Base-by-base conservation (phyloP, 257 asterid genomes). In the Nicotiana otophora region DNA sequence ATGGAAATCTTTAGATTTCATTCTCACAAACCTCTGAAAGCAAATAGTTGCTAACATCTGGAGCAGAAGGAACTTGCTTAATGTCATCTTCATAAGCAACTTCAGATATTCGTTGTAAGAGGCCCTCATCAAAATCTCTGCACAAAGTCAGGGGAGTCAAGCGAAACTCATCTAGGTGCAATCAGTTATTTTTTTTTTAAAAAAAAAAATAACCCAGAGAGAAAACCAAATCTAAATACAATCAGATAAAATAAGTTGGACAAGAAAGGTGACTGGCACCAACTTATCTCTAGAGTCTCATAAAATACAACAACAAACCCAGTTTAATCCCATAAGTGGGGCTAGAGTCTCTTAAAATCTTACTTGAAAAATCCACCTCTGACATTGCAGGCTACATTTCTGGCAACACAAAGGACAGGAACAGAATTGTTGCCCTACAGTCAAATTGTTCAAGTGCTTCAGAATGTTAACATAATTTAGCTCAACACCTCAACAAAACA, bases 351-450 rank as follows among this genome's bases (percentile, higher is more conserved):
- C 63, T 62, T 51, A 81, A 69, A 39, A 81, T 77, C 97, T 92
- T 96, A 96, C 99, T 96, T 96, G 93, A 94, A 96, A 81, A 92
- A 96, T 83, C 99, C 93, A 81, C 99, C 98, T 86, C 99, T 90
- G 80, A 94, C 96, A 86, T 93, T 94, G 95, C 99, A 96, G 75
- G 99, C 99, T 77, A 96, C 97, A 86, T 96, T 96, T 87, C 99
- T 92, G 30, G 98, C 99, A 84, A 96, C 96, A 85, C 98, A 96
- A 55, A 96, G 96, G 84, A 96, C 97, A 34, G 99, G 97, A 80
- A 93, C 87, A 10, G 94, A 80, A 87, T 91, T 96, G 88, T 89
- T 92, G 81, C 91, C 97, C 99, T 96, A 88, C 84, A 87, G 78
- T 80, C 14, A 28, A 66, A 78, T 63, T 7, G 19, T 66, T 82